Conservation (phyloP, 768 basidiomycete species). For the Mycena vitilis region DNA sequence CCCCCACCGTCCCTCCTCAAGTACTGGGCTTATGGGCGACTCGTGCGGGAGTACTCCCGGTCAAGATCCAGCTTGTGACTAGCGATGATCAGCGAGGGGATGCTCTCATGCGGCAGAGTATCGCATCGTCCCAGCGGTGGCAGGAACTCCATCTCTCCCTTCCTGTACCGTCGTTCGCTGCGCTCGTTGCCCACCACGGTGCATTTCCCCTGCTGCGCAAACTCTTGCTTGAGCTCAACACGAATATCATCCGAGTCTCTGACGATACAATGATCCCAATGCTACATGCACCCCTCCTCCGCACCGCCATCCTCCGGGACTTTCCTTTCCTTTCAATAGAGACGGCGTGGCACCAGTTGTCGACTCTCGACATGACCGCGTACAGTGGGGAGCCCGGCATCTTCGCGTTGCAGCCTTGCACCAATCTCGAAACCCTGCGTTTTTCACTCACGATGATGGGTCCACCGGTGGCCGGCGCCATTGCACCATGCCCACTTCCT, state of each 20-base stretch:
- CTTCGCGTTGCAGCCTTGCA: background rate
- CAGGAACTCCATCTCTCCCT: background rate
- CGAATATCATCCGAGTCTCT: too few relatives aligned
- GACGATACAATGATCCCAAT: background rate
- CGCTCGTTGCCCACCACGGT: background rate
- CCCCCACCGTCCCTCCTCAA: background rate
- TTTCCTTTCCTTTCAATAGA: background rate
- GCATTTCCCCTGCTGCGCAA: slow-evolving; percentile 9
- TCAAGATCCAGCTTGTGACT: background rate
- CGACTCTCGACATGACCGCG: background rate
- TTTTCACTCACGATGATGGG: background rate
- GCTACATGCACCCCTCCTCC: background rate
- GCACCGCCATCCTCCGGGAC: background rate
- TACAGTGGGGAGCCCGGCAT: background rate
- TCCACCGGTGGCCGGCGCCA: background rate
- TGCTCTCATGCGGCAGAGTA: background rate
- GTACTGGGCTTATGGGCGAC: background rate
- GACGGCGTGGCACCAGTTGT: slow-evolving; percentile 11
- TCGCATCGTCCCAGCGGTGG: slow-evolving; percentile 5
- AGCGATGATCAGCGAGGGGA: background rate
- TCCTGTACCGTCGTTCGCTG: background rate
- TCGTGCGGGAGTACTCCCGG: slow-evolving; percentile 4
- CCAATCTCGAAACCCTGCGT: background rate
- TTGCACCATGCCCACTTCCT: background rate
- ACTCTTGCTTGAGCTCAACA: background rate